A percentile compares a stretch with the other conserved stretches of the same genome.
These are phyloP conservation scores for Apiotrichum brassicae DNA, from an alignment of 1,284 basidiomycete genomes.

Conservation along the genomic window DNA sequence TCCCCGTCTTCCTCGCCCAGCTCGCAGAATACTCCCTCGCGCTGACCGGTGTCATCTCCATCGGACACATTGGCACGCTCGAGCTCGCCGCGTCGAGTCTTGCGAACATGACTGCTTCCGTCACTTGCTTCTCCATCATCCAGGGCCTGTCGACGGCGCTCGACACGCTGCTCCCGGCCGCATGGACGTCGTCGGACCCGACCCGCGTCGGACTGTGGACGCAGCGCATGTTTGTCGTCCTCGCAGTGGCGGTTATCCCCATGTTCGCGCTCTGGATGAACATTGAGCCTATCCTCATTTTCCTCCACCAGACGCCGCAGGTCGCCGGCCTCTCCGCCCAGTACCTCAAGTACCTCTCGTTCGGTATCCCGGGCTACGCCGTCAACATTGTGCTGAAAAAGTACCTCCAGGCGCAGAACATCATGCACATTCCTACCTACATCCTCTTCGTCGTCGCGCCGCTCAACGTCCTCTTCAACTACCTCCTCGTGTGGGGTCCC, in stretches of 20 bases:
- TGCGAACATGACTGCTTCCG: slow-evolving; percentile 17
- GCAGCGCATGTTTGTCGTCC: slow-evolving; percentile 72
- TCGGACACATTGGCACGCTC: slow-evolving; percentile 70
- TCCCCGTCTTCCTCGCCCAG: slow-evolving; percentile 46
- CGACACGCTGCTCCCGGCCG: slow-evolving; percentile 82
- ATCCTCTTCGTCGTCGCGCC: slow-evolving; percentile 80
- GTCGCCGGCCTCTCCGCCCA: slow-evolving; percentile 70
- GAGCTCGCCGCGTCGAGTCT: slow-evolving; percentile 61
- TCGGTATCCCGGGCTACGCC: slow-evolving; percentile 80
- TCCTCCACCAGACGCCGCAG: slow-evolving; percentile 71
- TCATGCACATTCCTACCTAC: slow-evolving; percentile 80
- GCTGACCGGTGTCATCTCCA: slow-evolving; percentile 57
- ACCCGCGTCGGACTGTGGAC: slow-evolving; percentile 82
- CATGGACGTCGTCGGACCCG: slow-evolving; percentile 80
- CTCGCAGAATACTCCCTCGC: slow-evolving; percentile 47
- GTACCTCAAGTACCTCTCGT: slow-evolving; percentile 69
- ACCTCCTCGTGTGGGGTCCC: slow-evolving; percentile 81
- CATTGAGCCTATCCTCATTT: slow-evolving; percentile 68
- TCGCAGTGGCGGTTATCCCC: slow-evolving; percentile 50
- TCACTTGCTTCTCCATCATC: slow-evolving; percentile 65
- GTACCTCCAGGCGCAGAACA: slow-evolving; percentile 82
- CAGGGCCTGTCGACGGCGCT: slow-evolving; percentile 77
- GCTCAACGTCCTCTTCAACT: slow-evolving; percentile 77
- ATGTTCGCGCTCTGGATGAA: slow-evolving; percentile 61
- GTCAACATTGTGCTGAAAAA: slow-evolving; percentile 36